A percentile compares a stretch with the other conserved stretches of the same genome.
phyloP scores from a whole-genome alignment of 2,329 filamentous ascomycete genomes.

The Kalmusia sp. region DNA sequence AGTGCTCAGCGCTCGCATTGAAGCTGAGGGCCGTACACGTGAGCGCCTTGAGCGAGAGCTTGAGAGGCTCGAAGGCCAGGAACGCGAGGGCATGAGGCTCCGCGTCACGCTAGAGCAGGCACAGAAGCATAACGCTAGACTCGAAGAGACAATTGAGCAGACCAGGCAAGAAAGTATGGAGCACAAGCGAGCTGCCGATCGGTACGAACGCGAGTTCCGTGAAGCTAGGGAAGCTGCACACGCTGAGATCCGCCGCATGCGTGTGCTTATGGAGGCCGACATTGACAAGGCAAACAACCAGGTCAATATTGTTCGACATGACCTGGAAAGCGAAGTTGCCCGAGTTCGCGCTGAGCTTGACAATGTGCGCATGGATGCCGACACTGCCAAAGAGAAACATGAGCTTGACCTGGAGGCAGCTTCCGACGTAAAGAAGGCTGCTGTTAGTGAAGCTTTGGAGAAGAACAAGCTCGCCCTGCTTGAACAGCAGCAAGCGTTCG shows the following conservation, averaged over 20 bases:
- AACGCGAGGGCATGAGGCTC: conserved; percentile 78
- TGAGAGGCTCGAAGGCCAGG: conserved; percentile 58
- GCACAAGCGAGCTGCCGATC: conserved; percentile 71
- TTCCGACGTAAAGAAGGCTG: conserved; percentile 70
- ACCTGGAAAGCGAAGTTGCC: conserved; percentile 80
- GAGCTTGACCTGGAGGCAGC: conserved; percentile 87
- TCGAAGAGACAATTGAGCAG: conserved; percentile 64
- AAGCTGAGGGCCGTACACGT: conserved; percentile 51
- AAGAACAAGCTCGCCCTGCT: conserved; percentile 61
- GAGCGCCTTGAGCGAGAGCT: conserved; percentile 56
- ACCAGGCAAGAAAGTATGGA: conserved; percentile 72
- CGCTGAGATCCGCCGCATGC: conserved; percentile 81
- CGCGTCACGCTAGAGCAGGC: conserved; percentile 74
- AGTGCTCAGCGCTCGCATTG: conserved; percentile 60
- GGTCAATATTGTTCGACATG: conserved; percentile 80
- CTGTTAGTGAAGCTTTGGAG: conserved; percentile 62
- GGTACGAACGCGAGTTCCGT: conserved; percentile 81
- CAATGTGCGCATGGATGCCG: conserved; percentile 76
- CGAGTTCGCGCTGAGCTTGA: conserved; percentile 79
- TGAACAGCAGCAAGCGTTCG: conserved; percentile 55
- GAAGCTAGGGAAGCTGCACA: conserved; percentile 82
- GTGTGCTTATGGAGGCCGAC: conserved; percentile 79
- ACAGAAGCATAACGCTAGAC: conserved; percentile 66
- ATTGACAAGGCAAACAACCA: conserved; percentile 85
- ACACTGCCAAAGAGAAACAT: conserved; percentile 79